These are phyloP conservation scores for Pseudisothecium myosuroides DNA, from an alignment of 225 moss, liverwort and hornwort species.

Conservation along the genomic window DNA sequence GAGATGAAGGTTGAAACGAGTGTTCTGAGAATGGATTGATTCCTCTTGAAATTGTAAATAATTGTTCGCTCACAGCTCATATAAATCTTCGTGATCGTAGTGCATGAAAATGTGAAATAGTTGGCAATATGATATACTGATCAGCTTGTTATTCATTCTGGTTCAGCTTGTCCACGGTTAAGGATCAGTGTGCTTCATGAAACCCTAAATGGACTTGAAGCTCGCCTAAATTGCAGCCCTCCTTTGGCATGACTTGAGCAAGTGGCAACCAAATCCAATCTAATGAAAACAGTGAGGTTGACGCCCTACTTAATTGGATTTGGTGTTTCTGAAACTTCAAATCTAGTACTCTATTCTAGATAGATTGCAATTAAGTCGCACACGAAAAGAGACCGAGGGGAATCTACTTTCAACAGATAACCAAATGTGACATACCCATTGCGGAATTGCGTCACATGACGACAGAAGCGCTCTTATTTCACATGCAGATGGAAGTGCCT, in stretches of 20 bases:
- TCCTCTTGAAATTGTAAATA: too few species aligned
- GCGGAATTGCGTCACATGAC: not conserved
- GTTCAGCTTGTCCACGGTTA: not conserved
- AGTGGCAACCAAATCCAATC: not conserved
- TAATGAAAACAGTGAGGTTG: not conserved
- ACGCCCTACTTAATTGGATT: not conserved
- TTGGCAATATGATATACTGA: not conserved
- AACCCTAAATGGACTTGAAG: not conserved
- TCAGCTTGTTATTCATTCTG: too few species aligned
- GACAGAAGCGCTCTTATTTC: constrained; percentile 14
- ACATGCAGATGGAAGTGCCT: not conserved
- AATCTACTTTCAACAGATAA: not conserved
- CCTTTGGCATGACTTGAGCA: not conserved
- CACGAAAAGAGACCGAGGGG: not conserved
- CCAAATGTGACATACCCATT: not conserved
- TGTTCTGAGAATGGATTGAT: too few species aligned
- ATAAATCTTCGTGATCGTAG: not conserved
- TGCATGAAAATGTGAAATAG: too few species aligned
- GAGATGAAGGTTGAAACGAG: too few species aligned
- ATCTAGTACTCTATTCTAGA: not conserved
- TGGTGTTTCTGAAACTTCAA: not conserved
- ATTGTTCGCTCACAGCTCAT: not conserved
- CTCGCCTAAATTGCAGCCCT: not conserved
- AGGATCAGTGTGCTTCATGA: not conserved
- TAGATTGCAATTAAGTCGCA: not conserved